Conservation (phyloP, 805 yeast genomes). For the Candida ponderosae region DNA sequence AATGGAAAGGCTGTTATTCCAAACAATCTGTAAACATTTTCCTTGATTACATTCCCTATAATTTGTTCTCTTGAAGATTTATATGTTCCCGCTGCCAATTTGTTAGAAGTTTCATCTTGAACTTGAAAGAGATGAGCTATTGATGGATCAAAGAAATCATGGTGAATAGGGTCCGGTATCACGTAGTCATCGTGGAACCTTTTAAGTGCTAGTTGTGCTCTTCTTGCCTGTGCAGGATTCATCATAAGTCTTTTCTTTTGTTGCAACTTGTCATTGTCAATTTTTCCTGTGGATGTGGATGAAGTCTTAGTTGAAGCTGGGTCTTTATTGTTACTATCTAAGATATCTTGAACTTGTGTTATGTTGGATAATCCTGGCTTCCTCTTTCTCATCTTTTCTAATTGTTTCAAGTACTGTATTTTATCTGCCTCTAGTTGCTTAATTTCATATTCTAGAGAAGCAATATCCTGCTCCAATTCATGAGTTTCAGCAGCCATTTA, state of each 20-base stretch:
- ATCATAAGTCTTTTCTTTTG: neutral
- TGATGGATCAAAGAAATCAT: constrained; percentile 19
- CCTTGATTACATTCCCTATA: constrained; percentile 8
- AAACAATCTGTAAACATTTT: constrained; percentile 28
- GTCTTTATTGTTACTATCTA: neutral
- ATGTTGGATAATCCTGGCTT: constrained; percentile 20
- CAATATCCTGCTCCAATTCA: constrained; percentile 27
- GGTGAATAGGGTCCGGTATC: constrained; percentile 15
- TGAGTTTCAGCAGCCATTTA: neutral
- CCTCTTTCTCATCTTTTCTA: constrained; percentile 16
- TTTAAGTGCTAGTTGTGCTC: neutral
- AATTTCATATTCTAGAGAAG: constrained; percentile 25
- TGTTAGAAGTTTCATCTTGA: neutral
- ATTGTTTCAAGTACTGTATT: constrained; percentile 14
- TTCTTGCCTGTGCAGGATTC: neutral
- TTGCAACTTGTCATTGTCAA: neutral
- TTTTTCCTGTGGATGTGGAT: no score
- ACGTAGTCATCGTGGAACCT: constrained; percentile 9
- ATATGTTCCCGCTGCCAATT: no score
- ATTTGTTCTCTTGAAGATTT: no score
- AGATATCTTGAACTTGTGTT: constrained; percentile 15
- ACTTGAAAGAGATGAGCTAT: constrained; percentile 14
- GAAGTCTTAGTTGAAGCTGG: no score
- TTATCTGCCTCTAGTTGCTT: constrained; percentile 14
- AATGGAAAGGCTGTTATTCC: constrained; percentile 33